Conservation (phyloP, 2,329 filamentous ascomycete genomes). For the Penicillium crustosum region DNA sequence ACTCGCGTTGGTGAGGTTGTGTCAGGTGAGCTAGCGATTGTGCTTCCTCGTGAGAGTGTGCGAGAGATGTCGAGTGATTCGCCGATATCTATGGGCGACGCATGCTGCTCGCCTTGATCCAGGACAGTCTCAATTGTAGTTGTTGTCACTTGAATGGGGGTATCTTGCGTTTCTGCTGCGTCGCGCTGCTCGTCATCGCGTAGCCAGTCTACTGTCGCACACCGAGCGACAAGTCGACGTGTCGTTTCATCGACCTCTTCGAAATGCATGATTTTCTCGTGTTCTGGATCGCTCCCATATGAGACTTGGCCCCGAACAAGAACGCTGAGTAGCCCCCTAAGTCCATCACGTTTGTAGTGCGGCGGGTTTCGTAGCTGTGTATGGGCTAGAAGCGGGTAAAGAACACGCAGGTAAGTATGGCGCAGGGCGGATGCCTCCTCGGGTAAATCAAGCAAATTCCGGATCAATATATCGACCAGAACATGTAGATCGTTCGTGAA, state of each 20-base stretch:
- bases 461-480: slow-evolving; percentile 90
- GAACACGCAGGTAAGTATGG: slow-evolving; percentile 90
- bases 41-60: slow-evolving; percentile 36
- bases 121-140: slow-evolving; percentile 24
- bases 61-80: slow-evolving; percentile 37
- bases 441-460: slow-evolving; percentile 93
- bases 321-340: slow-evolving; percentile 72
- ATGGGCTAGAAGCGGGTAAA: slow-evolving; percentile 86
- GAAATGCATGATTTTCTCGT: slow-evolving; percentile 50
- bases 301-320: slow-evolving; percentile 73
- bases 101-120: slow-evolving; percentile 13
- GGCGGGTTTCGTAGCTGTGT: slow-evolving; percentile 84
- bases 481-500: slow-evolving; percentile 97
- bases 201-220: slow-evolving; percentile 49
- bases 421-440: slow-evolving; percentile 72
- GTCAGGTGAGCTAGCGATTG: slow-evolving; percentile 43
- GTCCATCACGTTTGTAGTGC: slow-evolving; percentile 87
- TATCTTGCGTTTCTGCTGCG: slow-evolving; percentile 17
- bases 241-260: slow-evolving; percentile 53
- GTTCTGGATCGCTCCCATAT: slow-evolving; percentile 42
- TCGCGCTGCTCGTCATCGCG: slow-evolving; percentile 30
- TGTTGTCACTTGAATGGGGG: slow-evolving; percentile 9
- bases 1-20: slow-evolving; percentile 46
- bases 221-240: slow-evolving; percentile 48
- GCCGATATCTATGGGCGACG: slow-evolving; percentile 23